Evolutionary conservation across 2,329 filamentous ascomycete genomes (phyloP), one percentile per base, ranked within the genome.

Genomic region (Aureobasidium subglaciale): DNA sequence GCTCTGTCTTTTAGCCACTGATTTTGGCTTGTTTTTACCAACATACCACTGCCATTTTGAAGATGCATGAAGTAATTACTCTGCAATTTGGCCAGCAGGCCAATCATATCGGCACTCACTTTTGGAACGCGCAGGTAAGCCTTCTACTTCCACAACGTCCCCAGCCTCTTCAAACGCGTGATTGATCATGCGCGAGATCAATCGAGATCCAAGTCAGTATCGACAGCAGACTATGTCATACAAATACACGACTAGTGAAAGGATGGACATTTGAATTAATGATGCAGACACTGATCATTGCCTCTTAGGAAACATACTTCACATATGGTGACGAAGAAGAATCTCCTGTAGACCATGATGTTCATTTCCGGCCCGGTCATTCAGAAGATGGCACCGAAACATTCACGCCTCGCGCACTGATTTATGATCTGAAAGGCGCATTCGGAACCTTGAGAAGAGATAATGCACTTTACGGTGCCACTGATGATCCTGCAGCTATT

Each of bases 31-130:
- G n/a, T n/a, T n/a, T 5, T 9, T 4, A 20, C 27, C 11, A 24
- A 29, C 29, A 43, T 3, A 40, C 20, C 18, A 11, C n/a, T 16
- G 6, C 6, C 5, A 2, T 5, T 35, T 4, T 2, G 35, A 61
- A 38, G 5, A 97, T 99, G 93, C 90, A 91, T 72, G 93, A 99
- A 73, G 90, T 97, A 59, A 78, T 99, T 59, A 96, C 92, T 0
- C 77, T 99, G 42, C 93, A 99, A 77, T 84, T 97, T 58, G 93
- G 93, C 40, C 87, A 95, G 68, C 85, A 88, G 67, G 91, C 88
- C 69, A 99, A 99, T 71, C 95, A 96, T 66, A 75, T 95, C 20
- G 91, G 87, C 27, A 95, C 91, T 0, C 93, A 99, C 74, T 99
- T 96, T 71, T 99, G 93, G 93, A 99, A 99, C 65, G 79, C 88